These are phyloP conservation scores for Agaricus blazei DNA, from an alignment of 768 basidiomycete species.

Conservation along the genomic window DNA sequence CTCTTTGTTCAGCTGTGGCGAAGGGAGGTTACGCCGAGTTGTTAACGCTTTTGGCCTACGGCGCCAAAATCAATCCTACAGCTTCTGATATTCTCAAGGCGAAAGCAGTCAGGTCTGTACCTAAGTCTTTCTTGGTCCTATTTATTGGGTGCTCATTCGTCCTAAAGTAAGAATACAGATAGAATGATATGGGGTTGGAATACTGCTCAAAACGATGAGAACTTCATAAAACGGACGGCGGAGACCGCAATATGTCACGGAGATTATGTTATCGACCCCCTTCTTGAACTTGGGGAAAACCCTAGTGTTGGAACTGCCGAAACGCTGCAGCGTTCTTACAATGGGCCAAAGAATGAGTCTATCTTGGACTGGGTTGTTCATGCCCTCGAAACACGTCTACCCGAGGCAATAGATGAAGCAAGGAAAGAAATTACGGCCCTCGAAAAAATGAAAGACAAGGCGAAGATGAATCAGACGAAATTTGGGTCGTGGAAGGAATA, in stretches of 20 bases:
- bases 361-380: slow-evolving; percentile 35
- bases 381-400: slow-evolving; percentile 22
- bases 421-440: slow-evolving; percentile 10
- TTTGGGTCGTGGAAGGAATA: slow-evolving; percentile 39
- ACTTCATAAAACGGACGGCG: slow-evolving; percentile 23
- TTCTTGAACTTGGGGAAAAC: slow-evolving; percentile 32
- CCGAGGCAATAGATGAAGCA: slow-evolving; percentile 12
- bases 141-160: not conserved
- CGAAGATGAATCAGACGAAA: slow-evolving; percentile 28
- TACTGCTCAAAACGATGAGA: slow-evolving; percentile 17
- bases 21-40: slow-evolving; percentile 29
- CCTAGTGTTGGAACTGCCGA: slow-evolving; percentile 27
- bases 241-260: slow-evolving; percentile 30
- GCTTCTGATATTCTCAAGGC: slow-evolving; percentile 33
- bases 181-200: slow-evolving; percentile 17
- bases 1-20: slow-evolving; percentile 32
- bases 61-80: slow-evolving; percentile 28
- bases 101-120: slow-evolving; percentile 26
- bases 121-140: not conserved
- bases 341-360: slow-evolving; percentile 17
- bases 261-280: slow-evolving; percentile 33
- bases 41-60: slow-evolving; percentile 34
- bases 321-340: slow-evolving; percentile 15
- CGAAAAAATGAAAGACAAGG: slow-evolving; percentile 21
- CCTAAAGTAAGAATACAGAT: slow-evolving; percentile 14